Conservation (phyloP, 2,329 filamentous ascomycete genomes). For the Penicillium sp. region DNA sequence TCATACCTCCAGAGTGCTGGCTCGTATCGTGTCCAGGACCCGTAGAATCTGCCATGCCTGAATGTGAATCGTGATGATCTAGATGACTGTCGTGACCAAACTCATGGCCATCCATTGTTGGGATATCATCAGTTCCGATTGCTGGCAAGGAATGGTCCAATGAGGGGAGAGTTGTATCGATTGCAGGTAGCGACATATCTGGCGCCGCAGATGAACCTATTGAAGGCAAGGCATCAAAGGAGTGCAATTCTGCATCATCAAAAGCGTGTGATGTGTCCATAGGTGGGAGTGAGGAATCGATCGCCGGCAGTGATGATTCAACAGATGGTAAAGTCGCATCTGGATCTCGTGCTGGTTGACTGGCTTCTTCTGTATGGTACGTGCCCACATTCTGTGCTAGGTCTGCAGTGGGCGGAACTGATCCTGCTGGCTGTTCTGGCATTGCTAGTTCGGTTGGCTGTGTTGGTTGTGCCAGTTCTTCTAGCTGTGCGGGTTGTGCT, state of each 20-base stretch:
- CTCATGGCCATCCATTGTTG: slow-evolving; percentile 32
- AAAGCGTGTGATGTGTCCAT: slow-evolving; percentile 28
- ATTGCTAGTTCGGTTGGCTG: not conserved
- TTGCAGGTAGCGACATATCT: slow-evolving; percentile 25
- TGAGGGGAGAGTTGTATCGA: slow-evolving; percentile 28
- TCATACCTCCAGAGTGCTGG: slow-evolving; percentile 25
- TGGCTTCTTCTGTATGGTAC: slow-evolving; percentile 1
- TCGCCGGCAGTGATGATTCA: slow-evolving; percentile 27
- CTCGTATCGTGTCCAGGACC: slow-evolving; percentile 20
- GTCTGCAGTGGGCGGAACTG: not conserved
- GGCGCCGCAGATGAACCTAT: slow-evolving; percentile 19
- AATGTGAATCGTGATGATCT: slow-evolving; percentile 17
- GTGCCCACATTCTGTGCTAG: not conserved
- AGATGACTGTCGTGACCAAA: slow-evolving; percentile 21
- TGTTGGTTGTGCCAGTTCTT: not conserved
- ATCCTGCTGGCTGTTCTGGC: slow-evolving; percentile 1
- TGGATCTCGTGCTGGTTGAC: not conserved
- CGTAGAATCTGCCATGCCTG: slow-evolving; percentile 12
- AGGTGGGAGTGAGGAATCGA: slow-evolving; percentile 23
- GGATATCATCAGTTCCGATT: slow-evolving; percentile 34
- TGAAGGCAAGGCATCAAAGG: slow-evolving; percentile 25
- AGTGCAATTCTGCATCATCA: slow-evolving; percentile 27
- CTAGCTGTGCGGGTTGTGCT: not conserved
- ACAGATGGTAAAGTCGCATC: slow-evolving; percentile 17
- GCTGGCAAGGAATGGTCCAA: slow-evolving; percentile 32